These are phyloP conservation scores for Dendrobium nobile DNA, from an alignment of 106 monocot genomes.

Conservation along the genomic window DNA sequence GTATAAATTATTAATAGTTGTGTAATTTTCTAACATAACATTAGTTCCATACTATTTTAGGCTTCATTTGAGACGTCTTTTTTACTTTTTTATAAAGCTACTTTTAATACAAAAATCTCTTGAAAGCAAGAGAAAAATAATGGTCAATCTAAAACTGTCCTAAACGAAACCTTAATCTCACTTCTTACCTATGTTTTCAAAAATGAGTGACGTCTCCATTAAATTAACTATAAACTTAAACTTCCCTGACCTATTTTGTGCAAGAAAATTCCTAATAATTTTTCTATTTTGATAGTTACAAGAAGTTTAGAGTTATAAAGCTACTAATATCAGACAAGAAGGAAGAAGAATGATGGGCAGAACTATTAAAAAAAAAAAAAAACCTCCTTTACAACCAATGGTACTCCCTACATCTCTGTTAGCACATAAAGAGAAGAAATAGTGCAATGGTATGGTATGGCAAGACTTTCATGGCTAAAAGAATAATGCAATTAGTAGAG, in stretches of 20 bases:
- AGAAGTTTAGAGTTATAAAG: background rate
- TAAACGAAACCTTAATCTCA: background rate
- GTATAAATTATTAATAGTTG: background rate
- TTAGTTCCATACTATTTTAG: background rate
- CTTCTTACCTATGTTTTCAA: background rate
- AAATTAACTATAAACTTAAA: background rate
- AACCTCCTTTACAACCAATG: too few relatives aligned
- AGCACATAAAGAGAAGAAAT: background rate
- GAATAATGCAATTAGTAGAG: background rate
- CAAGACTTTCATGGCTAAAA: background rate
- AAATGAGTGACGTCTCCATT: background rate
- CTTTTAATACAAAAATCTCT: too few relatives aligned
- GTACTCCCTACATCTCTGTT: too few relatives aligned
- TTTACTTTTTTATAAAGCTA: too few relatives aligned
- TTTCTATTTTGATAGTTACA: background rate
- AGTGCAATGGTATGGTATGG: background rate
- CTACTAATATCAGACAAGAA: background rate
- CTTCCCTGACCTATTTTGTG: background rate
- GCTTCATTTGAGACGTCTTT: too few relatives aligned
- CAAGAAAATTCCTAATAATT: background rate
- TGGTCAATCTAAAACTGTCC: too few relatives aligned
- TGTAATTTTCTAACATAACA: background rate
- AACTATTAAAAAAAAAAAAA: too few relatives aligned
- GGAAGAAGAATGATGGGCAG: background rate
- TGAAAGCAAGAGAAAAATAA: too few relatives aligned